Evolutionary conservation across 306 rosid genomes (phyloP).

Genomic region (Vigna reflexopilosa): DNA sequence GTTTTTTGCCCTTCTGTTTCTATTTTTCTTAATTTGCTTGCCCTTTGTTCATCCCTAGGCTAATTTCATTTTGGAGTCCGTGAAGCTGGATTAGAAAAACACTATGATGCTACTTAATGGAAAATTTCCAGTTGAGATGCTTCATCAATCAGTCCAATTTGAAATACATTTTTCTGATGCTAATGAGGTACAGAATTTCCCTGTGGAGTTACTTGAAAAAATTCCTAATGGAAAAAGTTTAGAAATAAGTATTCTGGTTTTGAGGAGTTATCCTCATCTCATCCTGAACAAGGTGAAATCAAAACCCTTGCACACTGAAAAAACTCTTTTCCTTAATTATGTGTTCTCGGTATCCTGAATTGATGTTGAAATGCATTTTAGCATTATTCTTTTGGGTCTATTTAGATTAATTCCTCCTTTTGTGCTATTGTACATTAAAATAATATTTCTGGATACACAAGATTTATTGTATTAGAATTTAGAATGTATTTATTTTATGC

Average conservation of each 20-base stretch:
- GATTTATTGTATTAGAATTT: no score
- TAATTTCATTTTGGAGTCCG: not conserved
- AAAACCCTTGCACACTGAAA: no score
- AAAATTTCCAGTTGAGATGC: not conserved
- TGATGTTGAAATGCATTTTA: no score
- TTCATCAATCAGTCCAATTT: not conserved
- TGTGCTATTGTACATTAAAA: no score
- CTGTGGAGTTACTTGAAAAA: not conserved
- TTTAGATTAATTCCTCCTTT: no score
- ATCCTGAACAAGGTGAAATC: no score
- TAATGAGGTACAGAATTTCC: not conserved
- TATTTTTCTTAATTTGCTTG: not conserved
- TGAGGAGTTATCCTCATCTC: slow-evolving; percentile 1
- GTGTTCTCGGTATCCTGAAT: no score
- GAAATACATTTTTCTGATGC: not conserved
- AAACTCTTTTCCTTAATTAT: no score
- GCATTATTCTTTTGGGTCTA: no score
- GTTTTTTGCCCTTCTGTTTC: no score
- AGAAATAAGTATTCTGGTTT: not conserved
- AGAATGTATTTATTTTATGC: no score
- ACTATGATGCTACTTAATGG: not conserved
- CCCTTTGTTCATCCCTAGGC: slow-evolving; percentile 1
- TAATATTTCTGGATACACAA: no score
- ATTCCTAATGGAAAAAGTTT: not conserved
- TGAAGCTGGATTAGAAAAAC: not conserved